Base-by-base conservation (phyloP, 257 asterid genomes). In the Scutellaria barbata region DNA sequence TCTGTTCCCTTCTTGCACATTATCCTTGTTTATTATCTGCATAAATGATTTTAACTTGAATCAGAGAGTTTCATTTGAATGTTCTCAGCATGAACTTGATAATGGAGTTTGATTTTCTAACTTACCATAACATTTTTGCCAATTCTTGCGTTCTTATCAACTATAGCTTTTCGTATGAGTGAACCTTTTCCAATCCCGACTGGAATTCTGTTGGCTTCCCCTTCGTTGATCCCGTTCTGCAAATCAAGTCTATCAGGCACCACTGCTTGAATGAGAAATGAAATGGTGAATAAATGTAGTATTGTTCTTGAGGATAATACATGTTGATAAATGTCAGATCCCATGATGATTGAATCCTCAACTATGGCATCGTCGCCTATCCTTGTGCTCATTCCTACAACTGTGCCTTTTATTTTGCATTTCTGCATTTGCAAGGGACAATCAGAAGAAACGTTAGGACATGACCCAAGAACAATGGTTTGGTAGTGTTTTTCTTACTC, bases 41-140 rank as follows among this genome's bases (percentile, higher is more conserved):
- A 81, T 33, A 8, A 13, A 6, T 9, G 0, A 18, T 5, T 63
- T 51, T 30, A 30, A 30, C 35, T 30, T 4, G 35, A 30, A 30
- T 52, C 6, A n/a, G 35, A 18, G 8, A 22, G 25, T 43, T 48
- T 30, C 11, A 8, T 51, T 59, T 45, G 25, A 59, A 39, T 59
- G 14, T 39, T 11, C 14, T 74, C 33, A 64, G 25, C 25, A 22
- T 22, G 25, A 22, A 22, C 25, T 22, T 22, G 25, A 22, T 22
- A 37, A 37, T 60, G 35, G 5, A 30, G 35, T n/a, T 80, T 66
- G 39, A 13, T 30, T 30, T 30, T 30, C 0, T 4, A 39, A 16
- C 69, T 46, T 81, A 92, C 98, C 96, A 71, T 80, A 7, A 92
- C 98, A 89, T 89, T 83, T 74, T 81, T 88, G 69, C 98, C 98